Evolutionary conservation across 192 early-diverging fungal species (phyloP).

Genomic region (Diversispora epigaea): DNA sequence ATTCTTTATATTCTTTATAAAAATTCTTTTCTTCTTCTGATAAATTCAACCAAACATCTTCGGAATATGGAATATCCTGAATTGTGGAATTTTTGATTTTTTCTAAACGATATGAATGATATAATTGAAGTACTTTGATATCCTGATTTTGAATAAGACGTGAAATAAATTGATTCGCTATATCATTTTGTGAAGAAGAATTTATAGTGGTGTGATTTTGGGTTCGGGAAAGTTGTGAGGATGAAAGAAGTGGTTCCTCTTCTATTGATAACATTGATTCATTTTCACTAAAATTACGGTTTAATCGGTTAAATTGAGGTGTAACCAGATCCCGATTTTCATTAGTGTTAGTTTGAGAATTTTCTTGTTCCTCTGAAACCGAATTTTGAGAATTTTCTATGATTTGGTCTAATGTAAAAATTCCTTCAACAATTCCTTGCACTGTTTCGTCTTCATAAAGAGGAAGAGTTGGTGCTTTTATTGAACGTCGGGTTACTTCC

Average conservation of each 20-base stretch:
- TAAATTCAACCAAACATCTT: neutral
- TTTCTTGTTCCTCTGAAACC: too few relatives aligned
- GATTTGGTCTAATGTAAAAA: neutral
- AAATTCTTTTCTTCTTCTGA: neutral
- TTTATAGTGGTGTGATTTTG: neutral
- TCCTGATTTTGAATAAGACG: neutral
- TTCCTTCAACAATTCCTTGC: neutral
- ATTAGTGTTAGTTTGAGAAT: neutral
- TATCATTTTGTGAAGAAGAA: neutral
- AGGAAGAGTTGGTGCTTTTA: neutral
- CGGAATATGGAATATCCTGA: neutral
- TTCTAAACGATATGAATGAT: neutral
- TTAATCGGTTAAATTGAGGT: too few relatives aligned
- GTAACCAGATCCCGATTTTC: too few relatives aligned
- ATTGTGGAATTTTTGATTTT: neutral
- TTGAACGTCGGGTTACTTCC: neutral
- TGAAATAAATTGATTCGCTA: neutral
- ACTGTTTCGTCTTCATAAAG: neutral
- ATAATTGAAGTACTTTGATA: neutral
- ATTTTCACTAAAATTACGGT: too few relatives aligned
- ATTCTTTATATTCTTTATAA: neutral
- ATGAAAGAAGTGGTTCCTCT: too few relatives aligned
- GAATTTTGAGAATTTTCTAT: neutral
- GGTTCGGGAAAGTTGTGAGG: neutral
- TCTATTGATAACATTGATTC: too few relatives aligned